Base-by-base conservation (phyloP, 345 rosid genomes). In the Gossypium raimondii region DNA sequence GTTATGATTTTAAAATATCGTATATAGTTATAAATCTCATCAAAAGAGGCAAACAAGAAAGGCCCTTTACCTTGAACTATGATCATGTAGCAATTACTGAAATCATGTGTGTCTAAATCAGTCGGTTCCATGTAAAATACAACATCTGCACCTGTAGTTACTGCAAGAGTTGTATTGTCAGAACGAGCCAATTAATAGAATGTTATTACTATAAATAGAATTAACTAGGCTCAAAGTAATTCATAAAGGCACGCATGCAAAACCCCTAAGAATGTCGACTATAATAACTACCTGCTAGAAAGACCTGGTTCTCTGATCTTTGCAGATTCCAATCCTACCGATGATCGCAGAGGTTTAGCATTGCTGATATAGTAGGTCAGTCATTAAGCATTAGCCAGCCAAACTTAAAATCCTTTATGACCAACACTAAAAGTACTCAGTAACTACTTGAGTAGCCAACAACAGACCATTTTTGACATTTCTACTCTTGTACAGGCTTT, bases 1-100 rank as follows among this genome's bases (percentile, higher is more conserved):
- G 45, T 53, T 10, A 51, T 51, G 44, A 52, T 50, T 69, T 27
- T 25, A 27, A 67, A 9, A 27, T 25, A 48, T 7, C 24, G 24
- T 16, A 51, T 9, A 51, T 27, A 51, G 38, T 16, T 51, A 27
- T 51, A 51, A 27, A 27, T 69, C 59, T 27, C 45, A 69, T 47
- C 45, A 51, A 69, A 27, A 25, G 44, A 9, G 41, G 45, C 59
- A n/a, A 47, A 67, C 12, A 7, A 13, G 17, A 20, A 17, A 22
- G 13, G 67, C 48, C 20, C 18, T 56, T 70, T 79, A 94, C 98
- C 98, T 90, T 94, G 89, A 80, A 94, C 95, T 2, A 92, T 67
- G 81, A 84, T 74, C 87, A 77, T 85, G 84, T 92, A 91, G 85
- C 89, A 86, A 25, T 73, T 70, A 62, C 80, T 88, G 79, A 87